These are phyloP conservation scores for Penicillium verrucosum DNA, from an alignment of 2,329 filamentous ascomycete genomes.

Conservation along the genomic window DNA sequence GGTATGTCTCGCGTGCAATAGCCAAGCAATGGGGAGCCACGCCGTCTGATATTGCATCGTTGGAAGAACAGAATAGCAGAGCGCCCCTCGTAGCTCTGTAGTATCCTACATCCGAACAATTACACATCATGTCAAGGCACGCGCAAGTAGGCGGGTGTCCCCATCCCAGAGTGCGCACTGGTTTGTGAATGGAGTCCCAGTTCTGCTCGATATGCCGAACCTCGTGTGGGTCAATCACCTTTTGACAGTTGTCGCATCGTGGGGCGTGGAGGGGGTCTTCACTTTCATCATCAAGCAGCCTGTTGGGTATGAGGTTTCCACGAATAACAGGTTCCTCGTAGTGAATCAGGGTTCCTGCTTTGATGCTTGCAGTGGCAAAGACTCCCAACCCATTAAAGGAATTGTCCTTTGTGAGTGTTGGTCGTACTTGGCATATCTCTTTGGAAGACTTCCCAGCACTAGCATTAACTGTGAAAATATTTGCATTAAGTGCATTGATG, in stretches of 20 bases:
- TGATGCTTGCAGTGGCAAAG: conserved; percentile 29
- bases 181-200: not conserved
- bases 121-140: not conserved
- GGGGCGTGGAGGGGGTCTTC: not conserved
- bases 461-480: conserved; percentile 17
- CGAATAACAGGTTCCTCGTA: conserved; percentile 37
- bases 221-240: not conserved
- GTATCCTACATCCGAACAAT: not conserved
- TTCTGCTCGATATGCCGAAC: not conserved
- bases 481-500: conserved; percentile 21
- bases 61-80: conserved; percentile 13
- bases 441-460: not conserved
- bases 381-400: conserved; percentile 20
- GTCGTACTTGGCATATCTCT: conserved; percentile 8
- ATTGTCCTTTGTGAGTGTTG: not conserved
- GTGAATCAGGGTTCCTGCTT: conserved; percentile 25
- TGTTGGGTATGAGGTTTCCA: conserved; percentile 27
- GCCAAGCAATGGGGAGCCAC: conserved; percentile 21
- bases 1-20: conserved; percentile 29
- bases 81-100: not conserved
- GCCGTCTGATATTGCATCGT: not conserved
- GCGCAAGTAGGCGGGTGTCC: not conserved
- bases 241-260: conserved; percentile 32
- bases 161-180: not conserved
- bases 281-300: conserved; percentile 4